Evolutionary conservation across 352 stramenopile genomes (phyloP), one percentile per base, ranked within the genome.

Genomic region (Salisapilia sapeloensis): DNA sequence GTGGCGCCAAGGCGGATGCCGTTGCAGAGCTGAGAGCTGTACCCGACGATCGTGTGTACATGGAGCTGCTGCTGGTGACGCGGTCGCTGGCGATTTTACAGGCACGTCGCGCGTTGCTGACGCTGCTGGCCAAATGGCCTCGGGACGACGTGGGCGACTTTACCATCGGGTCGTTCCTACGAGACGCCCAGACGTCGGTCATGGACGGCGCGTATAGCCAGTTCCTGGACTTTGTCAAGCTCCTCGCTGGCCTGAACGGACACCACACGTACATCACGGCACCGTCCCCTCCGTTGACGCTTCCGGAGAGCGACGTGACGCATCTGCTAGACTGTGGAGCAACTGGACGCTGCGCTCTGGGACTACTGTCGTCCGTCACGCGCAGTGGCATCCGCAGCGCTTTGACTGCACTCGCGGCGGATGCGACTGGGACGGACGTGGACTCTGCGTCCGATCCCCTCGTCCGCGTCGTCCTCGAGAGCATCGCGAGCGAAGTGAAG

Each of bases 141-240:
- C 48, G 35, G 24, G 41, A 60, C 6, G 37, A 35, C 14, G 63
- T 87, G 3, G 72, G 72, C 2, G 32, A 40, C 15, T 87, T 87
- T 39, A 58, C 54, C 0, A 50, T 83, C 25, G 41, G 47, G 47
- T 29, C 44, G 12, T 75, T 83, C 22, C 41, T 69, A n/a, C 45
- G 55, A 35, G 22, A 32, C 3, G 27, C 29, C 11, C 16, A 24
- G 14, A 17, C 15, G 4, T 16, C 29, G 1, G 25, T 29, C 10
- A 21, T 5, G 3, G 17, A 12, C 18, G 50, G 61, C 16, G 45
- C 72, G 30, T 46, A 56, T 4, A 48, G 56, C 13, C 50, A 50
- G 14, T 78, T 92, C 24, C 65, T 85, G 11, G 70, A 85, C 25
- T 90, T 92, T 38, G 55, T 92, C 35, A 89, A 87, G 45, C 43